Conservation (phyloP, 352 stramenopile species). For the Thalassiosira mediterranea region DNA sequence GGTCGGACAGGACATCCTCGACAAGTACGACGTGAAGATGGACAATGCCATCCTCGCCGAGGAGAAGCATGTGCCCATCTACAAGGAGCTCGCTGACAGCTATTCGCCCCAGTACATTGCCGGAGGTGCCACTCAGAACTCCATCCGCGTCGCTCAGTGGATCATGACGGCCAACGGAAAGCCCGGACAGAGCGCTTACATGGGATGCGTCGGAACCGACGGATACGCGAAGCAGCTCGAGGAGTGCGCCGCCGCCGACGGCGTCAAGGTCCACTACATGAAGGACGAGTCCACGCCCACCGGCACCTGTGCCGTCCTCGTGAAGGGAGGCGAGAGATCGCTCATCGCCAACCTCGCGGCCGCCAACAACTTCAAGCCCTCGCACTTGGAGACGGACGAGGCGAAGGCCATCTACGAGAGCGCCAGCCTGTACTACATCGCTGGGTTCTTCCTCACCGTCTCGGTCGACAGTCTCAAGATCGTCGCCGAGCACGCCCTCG, state of each 20-base stretch:
- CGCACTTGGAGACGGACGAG: constrained; percentile 86
- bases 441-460: constrained; percentile 98
- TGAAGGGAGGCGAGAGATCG: constrained; percentile 94
- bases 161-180: constrained; percentile 90
- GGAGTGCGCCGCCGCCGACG: constrained; percentile 92
- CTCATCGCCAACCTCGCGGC: constrained; percentile 97
- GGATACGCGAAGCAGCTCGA: constrained; percentile 91
- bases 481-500: constrained; percentile 91
- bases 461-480: constrained; percentile 91
- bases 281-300: constrained; percentile 92
- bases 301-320: constrained; percentile 97
- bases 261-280: constrained; percentile 97
- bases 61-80: constrained; percentile 96
- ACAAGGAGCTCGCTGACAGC: constrained; percentile 91
- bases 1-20: constrained; percentile 91
- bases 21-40: constrained; percentile 95
- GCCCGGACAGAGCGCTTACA: constrained; percentile 90
- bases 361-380: constrained; percentile 97
- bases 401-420: constrained; percentile 92
- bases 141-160: constrained; percentile 99
- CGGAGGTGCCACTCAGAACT: constrained; percentile 98
- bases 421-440: constrained; percentile 96
- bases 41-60: constrained; percentile 98
- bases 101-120: constrained; percentile 96
- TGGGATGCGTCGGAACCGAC: constrained; percentile 96